Evolutionary conservation across 306 rosid species (phyloP).

Genomic region (Casuarina equisetifolia): DNA sequence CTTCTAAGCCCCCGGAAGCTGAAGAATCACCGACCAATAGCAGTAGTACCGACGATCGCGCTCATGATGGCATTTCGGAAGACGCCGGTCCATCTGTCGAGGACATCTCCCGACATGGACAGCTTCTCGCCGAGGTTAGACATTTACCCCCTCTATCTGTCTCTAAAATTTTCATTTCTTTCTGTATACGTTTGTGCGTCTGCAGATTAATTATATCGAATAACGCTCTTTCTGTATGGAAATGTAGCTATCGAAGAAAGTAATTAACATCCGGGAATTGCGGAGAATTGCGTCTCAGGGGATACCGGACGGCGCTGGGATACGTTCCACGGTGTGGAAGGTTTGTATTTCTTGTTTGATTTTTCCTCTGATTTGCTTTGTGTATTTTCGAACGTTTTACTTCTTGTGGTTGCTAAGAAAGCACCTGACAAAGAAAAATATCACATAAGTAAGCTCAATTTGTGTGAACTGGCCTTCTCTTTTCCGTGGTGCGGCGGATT

Average conservation of each 20-base stretch:
- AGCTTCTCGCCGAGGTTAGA: slow-evolving; percentile 72
- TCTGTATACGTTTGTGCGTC: not conserved
- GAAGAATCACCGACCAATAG: slow-evolving; percentile 35
- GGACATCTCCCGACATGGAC: slow-evolving; percentile 82
- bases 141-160: not conserved
- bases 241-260: slow-evolving; percentile 72
- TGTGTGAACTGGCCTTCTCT: not conserved
- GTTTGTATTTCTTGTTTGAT: slow-evolving; percentile 23
- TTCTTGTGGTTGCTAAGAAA: slow-evolving; percentile 1
- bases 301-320: slow-evolving; percentile 83
- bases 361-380: not conserved
- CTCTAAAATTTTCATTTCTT: not conserved
- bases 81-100: slow-evolving; percentile 47
- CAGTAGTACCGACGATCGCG: slow-evolving; percentile 5
- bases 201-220: not conserved
- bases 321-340: slow-evolving; percentile 97
- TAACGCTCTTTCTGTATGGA: slow-evolving; percentile 1
- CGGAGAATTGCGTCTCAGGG: slow-evolving; percentile 82
- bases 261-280: slow-evolving; percentile 62
- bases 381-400: not conserved
- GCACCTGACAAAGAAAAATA: not conserved
- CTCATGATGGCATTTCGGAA: slow-evolving; percentile 34
- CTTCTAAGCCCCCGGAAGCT: slow-evolving; percentile 42
- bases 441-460: not conserved
- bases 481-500: not conserved